Percentiles rank a stretch among this genome's conserved stretches.
Conservation (phyloP, 2,329 filamentous ascomycete species). For the Pezicula carpinea region DNA sequence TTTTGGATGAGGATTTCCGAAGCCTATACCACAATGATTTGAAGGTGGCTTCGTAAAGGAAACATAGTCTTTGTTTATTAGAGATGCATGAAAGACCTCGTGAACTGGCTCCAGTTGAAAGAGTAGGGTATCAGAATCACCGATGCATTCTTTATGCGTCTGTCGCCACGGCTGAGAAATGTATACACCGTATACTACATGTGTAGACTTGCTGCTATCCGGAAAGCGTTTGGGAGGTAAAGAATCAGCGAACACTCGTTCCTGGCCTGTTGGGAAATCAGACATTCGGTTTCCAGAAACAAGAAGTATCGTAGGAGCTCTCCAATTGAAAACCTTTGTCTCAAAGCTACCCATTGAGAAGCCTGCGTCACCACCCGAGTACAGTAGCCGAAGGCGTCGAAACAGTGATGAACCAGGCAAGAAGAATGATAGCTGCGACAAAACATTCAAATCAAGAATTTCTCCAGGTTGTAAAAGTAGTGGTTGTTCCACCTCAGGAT, state of each 20-base stretch:
- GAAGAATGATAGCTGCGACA: conserved; percentile 72
- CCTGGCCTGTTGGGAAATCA: conserved; percentile 43
- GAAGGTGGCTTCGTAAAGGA: conserved; percentile 62
- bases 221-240: conserved; percentile 60
- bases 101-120: conserved; percentile 71
- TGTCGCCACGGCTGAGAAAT: conserved; percentile 64
- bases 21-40: conserved; percentile 55
- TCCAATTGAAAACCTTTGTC: conserved; percentile 72
- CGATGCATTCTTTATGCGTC: conserved; percentile 64
- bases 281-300: conserved; percentile 60
- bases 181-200: conserved; percentile 63
- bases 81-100: conserved; percentile 64
- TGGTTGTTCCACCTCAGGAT: conserved; percentile 21
- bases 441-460: conserved; percentile 58
- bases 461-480: conserved; percentile 52
- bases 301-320: conserved; percentile 67
- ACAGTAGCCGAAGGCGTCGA: conserved; percentile 59
- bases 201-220: conserved; percentile 43
- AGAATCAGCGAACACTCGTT: conserved; percentile 53
- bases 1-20: conserved; percentile 58
- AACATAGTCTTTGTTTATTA: conserved; percentile 61
- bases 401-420: conserved; percentile 62
- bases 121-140: conserved; percentile 55
- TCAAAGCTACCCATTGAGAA: conserved; percentile 77
- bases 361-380: conserved; percentile 65